Conservation (phyloP, 768 basidiomycete species). For the Phlebiopsis gigantea region DNA sequence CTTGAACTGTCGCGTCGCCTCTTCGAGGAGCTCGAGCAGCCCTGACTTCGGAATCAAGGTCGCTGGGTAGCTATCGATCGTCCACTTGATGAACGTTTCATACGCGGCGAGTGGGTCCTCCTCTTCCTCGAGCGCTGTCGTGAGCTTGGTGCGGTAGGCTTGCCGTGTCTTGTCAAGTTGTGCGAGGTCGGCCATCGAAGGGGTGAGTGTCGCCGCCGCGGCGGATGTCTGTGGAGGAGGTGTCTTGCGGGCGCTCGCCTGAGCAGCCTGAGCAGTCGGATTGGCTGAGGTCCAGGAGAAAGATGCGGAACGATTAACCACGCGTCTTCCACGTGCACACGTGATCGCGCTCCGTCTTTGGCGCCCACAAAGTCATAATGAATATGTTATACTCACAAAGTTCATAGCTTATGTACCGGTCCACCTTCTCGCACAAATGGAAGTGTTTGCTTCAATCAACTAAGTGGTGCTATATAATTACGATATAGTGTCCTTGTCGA, state of each 20-base stretch:
- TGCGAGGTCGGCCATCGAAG: slow-evolving; percentile 1
- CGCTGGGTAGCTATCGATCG: slow-evolving; percentile 67
- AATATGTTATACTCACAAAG: too few relatives aligned
- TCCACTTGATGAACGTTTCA: slow-evolving; percentile 87
- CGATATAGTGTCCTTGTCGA: neutral
- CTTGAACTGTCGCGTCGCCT: slow-evolving; percentile 77
- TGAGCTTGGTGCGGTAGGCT: slow-evolving; percentile 34
- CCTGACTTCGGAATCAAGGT: slow-evolving; percentile 67
- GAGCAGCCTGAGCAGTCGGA: neutral
- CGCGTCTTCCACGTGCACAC: slow-evolving; percentile 1
- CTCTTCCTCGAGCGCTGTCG: slow-evolving; percentile 58
- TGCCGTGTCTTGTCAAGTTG: slow-evolving; percentile 21
- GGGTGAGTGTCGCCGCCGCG: neutral
- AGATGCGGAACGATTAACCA: neutral
- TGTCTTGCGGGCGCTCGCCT: neutral
- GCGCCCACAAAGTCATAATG: too few relatives aligned
- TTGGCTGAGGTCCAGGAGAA: neutral
- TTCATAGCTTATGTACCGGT: too few relatives aligned
- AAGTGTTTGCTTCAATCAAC: too few relatives aligned
- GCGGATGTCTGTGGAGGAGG: neutral
- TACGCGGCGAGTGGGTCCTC: slow-evolving; percentile 87
- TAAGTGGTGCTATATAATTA: neutral
- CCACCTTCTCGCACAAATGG: too few relatives aligned
- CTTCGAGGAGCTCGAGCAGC: slow-evolving; percentile 75
- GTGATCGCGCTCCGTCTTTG: slow-evolving; percentile 1